Evolutionary conservation across 1,139 yeast genomes (phyloP).

Genomic region (Nematodospora anomalae): DNA sequence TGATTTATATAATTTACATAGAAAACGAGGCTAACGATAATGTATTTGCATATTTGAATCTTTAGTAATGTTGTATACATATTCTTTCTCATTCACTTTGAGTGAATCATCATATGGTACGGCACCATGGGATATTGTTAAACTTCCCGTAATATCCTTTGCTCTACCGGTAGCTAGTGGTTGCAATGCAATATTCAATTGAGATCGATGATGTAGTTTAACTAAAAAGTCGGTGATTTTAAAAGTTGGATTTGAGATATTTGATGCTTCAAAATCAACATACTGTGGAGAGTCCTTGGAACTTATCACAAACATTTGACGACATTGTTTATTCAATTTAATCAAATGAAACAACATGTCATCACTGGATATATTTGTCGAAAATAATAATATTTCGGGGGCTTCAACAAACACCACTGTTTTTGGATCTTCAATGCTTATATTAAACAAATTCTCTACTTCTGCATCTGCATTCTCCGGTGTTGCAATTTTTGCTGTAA

Average conservation of each 20-base stretch:
- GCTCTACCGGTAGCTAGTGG: slow-evolving; percentile 83
- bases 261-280: slow-evolving; percentile 29
- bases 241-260: slow-evolving; percentile 25
- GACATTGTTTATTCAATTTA: slow-evolving; percentile 34
- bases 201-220: slow-evolving; percentile 51
- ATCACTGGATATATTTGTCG: slow-evolving; percentile 36
- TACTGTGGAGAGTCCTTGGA: slow-evolving; percentile 42
- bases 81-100: slow-evolving; percentile 58
- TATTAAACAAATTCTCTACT: slow-evolving; percentile 22
- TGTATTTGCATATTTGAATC: slow-evolving; percentile 51
- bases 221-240: slow-evolving; percentile 47
- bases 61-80: slow-evolving; percentile 59
- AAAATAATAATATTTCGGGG: slow-evolving; percentile 50
- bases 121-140: slow-evolving; percentile 58
- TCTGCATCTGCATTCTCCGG: slow-evolving; percentile 21
- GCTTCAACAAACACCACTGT: slow-evolving; percentile 44
- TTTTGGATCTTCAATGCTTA: slow-evolving; percentile 18
- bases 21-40: slow-evolving; percentile 42
- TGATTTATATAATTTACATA: slow-evolving; percentile 60
- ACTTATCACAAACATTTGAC: slow-evolving; percentile 34
- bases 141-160: slow-evolving; percentile 73
- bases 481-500: slow-evolving; percentile 27
- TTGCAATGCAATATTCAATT: slow-evolving; percentile 51
- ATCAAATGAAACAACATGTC: slow-evolving; percentile 37
- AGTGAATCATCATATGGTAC: slow-evolving; percentile 23